These are phyloP conservation scores for Hypericum androsaemum DNA, from an alignment of 345 rosid species.

Conservation along the genomic window DNA sequence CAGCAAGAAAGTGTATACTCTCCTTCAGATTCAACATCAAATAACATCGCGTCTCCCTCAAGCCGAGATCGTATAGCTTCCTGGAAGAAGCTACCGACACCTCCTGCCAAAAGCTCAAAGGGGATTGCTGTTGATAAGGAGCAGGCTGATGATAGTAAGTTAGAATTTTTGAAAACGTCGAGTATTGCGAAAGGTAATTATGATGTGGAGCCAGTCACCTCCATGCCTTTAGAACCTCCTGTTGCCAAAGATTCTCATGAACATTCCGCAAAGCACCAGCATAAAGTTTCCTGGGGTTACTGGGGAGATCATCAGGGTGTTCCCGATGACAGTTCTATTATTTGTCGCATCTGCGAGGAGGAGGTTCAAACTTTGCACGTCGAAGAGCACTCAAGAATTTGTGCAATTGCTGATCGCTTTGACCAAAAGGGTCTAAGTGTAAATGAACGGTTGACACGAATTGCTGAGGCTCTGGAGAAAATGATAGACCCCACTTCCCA, in stretches of 20 bases:
- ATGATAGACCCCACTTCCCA: constrained; percentile 64
- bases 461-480: constrained; percentile 87
- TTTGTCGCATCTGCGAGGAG: constrained; percentile 98
- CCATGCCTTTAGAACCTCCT: constrained; percentile 37
- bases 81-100: constrained; percentile 87
- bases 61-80: constrained; percentile 72
- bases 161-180: constrained; percentile 31
- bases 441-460: constrained; percentile 75
- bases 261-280: constrained; percentile 65
- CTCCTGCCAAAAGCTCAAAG: constrained; percentile 45
- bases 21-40: constrained; percentile 24
- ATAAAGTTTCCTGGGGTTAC: constrained; percentile 86
- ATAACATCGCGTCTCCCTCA: constrained; percentile 52
- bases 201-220: constrained; percentile 31
- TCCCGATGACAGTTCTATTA: constrained; percentile 76
- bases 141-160: constrained; percentile 40
- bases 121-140: constrained; percentile 47
- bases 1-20: constrained; percentile 35
- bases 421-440: constrained; percentile 82
- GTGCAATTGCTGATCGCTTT: constrained; percentile 90
- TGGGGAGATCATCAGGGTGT: constrained; percentile 74
- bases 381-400: constrained; percentile 92
- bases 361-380: constrained; percentile 82
- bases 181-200: constrained; percentile 31
- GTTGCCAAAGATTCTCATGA: constrained; percentile 62